A percentile compares a stretch with the other conserved stretches of the same genome.
Conservation (phyloP, 169 alveolate genomes). For the Condylostoma magnum region DNA sequence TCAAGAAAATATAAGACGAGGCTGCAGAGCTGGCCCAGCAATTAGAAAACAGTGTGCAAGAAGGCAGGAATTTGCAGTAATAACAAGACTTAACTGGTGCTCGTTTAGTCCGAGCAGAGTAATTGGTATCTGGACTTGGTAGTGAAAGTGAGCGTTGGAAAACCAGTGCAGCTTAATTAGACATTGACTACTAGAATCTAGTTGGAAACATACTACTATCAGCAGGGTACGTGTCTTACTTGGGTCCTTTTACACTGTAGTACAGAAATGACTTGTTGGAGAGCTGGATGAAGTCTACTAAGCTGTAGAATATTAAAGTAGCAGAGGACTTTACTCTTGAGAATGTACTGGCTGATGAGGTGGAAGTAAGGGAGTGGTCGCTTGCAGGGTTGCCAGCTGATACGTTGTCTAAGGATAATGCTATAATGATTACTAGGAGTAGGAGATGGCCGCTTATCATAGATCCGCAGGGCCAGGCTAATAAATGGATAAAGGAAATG, state of each 20-base stretch:
- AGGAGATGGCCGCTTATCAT: conserved; percentile 92
- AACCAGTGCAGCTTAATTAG: conserved; percentile 66
- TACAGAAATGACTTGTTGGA: conserved; percentile 80
- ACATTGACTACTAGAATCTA: conserved; percentile 77
- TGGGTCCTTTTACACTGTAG: conserved; percentile 90
- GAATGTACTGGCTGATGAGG: conserved; percentile 86
- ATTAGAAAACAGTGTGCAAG: conserved; percentile 61
- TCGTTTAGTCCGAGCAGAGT: conserved; percentile 87
- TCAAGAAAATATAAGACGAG: conserved; percentile 76
- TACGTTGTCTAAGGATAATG: conserved; percentile 41
- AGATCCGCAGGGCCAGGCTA: conserved; percentile 93
- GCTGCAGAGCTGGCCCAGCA: conserved; percentile 74
- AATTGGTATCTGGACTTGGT: conserved; percentile 82
- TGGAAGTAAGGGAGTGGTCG: conserved; percentile 87
- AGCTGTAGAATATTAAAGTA: conserved; percentile 67
- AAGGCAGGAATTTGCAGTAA: conserved; percentile 78
- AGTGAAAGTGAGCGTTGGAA: conserved; percentile 86
- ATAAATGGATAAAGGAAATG: conserved; percentile 88
- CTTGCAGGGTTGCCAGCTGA: conserved; percentile 87
- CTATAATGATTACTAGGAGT: conserved; percentile 17
- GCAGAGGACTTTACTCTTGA: conserved; percentile 80
- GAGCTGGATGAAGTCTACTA: conserved; percentile 76
- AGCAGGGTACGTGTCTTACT: conserved; percentile 88
- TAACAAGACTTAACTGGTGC: conserved; percentile 77
- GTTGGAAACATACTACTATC: conserved; percentile 89